A percentile compares a stretch with the other conserved stretches of the same genome.
phyloP scores from a whole-genome alignment of 2,329 filamentous ascomycete genomes.

The Ophiosphaerella korrae region DNA sequence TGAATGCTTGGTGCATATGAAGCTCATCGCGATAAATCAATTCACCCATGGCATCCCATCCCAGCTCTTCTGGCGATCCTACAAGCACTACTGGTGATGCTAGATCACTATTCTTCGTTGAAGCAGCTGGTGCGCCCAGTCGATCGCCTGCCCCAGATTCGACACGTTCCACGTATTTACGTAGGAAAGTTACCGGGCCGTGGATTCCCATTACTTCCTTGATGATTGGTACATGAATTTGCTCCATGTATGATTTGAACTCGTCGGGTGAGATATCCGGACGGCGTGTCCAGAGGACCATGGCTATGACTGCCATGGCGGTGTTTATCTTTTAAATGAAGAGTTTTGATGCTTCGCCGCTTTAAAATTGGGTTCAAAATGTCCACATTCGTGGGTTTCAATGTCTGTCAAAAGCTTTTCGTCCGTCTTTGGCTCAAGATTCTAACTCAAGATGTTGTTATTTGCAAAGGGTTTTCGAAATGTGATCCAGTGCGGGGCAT shows the following conservation, averaged over 20 bases:
- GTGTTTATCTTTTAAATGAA: neutral
- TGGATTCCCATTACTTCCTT: conserved; percentile 22
- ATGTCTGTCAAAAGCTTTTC: no score
- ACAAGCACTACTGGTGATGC: conserved; percentile 26
- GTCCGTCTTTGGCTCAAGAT: no score
- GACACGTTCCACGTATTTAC: conserved; percentile 21
- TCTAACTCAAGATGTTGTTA: no score
- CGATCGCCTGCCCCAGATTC: conserved; percentile 23
- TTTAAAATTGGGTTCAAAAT: no score
- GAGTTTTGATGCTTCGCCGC: neutral
- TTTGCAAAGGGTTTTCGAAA: no score
- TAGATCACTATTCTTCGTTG: conserved; percentile 10
- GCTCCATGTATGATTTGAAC: conserved; percentile 23
- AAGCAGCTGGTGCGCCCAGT: conserved; percentile 17
- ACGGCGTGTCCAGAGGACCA: conserved; percentile 24
- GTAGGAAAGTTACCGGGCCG: conserved; percentile 7
- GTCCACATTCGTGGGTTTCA: no score
- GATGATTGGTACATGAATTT: conserved; percentile 18
- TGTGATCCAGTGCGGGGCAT: no score
- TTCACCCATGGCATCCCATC: conserved; percentile 26
- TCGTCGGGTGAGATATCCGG: conserved; percentile 21
- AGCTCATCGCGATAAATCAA: conserved; percentile 30
- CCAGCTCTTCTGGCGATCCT: conserved; percentile 19
- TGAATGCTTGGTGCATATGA: conserved; percentile 28
- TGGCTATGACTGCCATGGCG: conserved; percentile 17